Base-by-base conservation (phyloP, 2,329 filamentous ascomycete genomes). In the Curvularia sp. region DNA sequence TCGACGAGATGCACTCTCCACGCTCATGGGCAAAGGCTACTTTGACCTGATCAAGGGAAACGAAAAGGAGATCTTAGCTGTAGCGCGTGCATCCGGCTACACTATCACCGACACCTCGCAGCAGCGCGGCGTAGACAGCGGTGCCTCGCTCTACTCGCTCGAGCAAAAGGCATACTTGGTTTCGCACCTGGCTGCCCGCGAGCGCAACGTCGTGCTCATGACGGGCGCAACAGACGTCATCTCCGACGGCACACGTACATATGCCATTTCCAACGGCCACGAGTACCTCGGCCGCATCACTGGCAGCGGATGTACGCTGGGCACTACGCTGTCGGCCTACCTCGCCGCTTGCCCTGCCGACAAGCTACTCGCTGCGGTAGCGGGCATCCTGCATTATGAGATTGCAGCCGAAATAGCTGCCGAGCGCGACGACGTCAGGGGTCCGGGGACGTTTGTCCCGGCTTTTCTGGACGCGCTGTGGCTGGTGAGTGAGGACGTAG, bases 41-140 rank as follows among this genome's bases (percentile, higher is more conserved):
- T 91, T 96, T 69, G 87, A 92, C 75, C 83, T 97, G 42, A 93
- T 98, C 78, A 98, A 98, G 75, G 94, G 94, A 49, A 98, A 98
- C 77, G 92, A 96, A 74, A 88, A 89, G 53, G 95, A 98, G 77
- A 93, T 98, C 61, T 82, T 85, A 48, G 88, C 90, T 2, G 87
- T 94, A 0, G 85, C 84, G 9, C 55, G 63, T 3, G 68, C 73
- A 1, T 69, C 66, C 39, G 89, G 89, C 42, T 81, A 84, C 43
- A 78, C 74, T 24, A 76, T 73, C 1, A 43, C 76, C 81, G 53
- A 63, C 9, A 46, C 44, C 0, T 56, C 28, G 63, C 94, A 97
- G 77, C 88, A 97, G 77, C 88, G 89, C 43, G 94, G 94, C 49
- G 94, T 98, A 10, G 94, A 98, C 77, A 92, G 89, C 62, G 85